Conservation (phyloP, 306 rosid genomes). For the Phaseolus lunatus region DNA sequence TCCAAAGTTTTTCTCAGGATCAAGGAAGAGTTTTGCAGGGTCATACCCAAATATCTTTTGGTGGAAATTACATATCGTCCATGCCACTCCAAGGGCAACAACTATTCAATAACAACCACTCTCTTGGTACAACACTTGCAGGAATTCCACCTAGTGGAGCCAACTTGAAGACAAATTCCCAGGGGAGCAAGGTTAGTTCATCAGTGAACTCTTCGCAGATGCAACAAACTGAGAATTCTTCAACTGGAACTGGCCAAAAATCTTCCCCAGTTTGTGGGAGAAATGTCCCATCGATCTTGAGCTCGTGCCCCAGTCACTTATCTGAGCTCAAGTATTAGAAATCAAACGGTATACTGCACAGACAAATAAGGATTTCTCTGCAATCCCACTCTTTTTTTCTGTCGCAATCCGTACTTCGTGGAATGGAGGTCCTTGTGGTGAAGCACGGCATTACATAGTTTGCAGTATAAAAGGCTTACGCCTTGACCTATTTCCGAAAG, state of each 20-base stretch:
- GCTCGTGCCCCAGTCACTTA: slow-evolving; percentile 52
- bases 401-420: neutral
- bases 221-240: slow-evolving; percentile 49
- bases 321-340: slow-evolving; percentile 58
- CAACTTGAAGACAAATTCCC: slow-evolving; percentile 40
- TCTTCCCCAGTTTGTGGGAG: slow-evolving; percentile 57
- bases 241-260: slow-evolving; percentile 45
- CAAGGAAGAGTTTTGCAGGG: slow-evolving; percentile 56
- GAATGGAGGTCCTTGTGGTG: neutral
- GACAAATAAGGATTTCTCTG: neutral
- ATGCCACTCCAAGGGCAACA: slow-evolving; percentile 47
- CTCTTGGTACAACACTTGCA: slow-evolving; percentile 20
- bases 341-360: neutral
- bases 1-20: slow-evolving; percentile 44
- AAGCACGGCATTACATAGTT: neutral
- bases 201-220: slow-evolving; percentile 43
- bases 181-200: slow-evolving; percentile 41
- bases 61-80: slow-evolving; percentile 52
- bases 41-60: slow-evolving; percentile 64
- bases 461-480: too few species aligned
- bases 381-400: neutral
- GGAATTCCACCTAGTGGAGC: slow-evolving; percentile 41
- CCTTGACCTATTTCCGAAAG: neutral
- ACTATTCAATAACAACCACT: slow-evolving; percentile 39
- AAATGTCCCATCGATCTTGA: slow-evolving; percentile 58